A percentile compares a stretch with the other conserved stretches of the same genome.
Conservation (phyloP, 371 early-diverging fungal genomes). For the Mortierella sp. region DNA sequence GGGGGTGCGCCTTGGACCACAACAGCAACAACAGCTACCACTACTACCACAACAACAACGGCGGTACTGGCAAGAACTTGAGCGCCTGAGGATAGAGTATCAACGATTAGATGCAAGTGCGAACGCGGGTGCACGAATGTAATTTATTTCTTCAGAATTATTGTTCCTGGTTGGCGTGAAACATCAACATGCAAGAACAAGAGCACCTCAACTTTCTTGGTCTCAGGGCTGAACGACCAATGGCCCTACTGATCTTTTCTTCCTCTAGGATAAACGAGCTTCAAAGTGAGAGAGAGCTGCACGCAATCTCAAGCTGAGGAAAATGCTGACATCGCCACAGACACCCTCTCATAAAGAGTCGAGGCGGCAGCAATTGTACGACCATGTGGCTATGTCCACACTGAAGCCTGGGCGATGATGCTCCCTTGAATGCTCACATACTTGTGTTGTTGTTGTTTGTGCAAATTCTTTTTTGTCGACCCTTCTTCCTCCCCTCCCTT, state of each 20-base stretch:
- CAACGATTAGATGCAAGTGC: not conserved
- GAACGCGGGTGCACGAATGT: not conserved
- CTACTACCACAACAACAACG: not conserved
- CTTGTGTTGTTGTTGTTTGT: not conserved
- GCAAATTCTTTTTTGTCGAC: slow-evolving; percentile 3
- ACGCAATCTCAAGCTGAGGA: too few relatives aligned
- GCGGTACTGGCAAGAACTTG: not conserved
- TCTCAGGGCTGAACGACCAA: too few relatives aligned
- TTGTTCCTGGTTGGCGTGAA: too few relatives aligned
- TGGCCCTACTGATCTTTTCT: too few relatives aligned
- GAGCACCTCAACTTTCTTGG: too few relatives aligned
- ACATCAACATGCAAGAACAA: too few relatives aligned
- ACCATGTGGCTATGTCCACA: not conserved
- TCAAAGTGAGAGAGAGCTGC: not conserved
- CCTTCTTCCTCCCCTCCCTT: not conserved
- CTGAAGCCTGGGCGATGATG: not conserved
- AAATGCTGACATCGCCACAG: too few relatives aligned
- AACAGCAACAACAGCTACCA: not conserved
- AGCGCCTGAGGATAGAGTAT: not conserved
- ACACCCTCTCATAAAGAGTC: not conserved
- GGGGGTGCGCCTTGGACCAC: not conserved
- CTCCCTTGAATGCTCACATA: too few relatives aligned
- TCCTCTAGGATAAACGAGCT: too few relatives aligned
- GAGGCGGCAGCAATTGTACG: not conserved
- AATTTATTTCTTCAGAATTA: too few relatives aligned